Conservation (phyloP, 176 grass and related monocot species). For the Cenchrus americanus region DNA sequence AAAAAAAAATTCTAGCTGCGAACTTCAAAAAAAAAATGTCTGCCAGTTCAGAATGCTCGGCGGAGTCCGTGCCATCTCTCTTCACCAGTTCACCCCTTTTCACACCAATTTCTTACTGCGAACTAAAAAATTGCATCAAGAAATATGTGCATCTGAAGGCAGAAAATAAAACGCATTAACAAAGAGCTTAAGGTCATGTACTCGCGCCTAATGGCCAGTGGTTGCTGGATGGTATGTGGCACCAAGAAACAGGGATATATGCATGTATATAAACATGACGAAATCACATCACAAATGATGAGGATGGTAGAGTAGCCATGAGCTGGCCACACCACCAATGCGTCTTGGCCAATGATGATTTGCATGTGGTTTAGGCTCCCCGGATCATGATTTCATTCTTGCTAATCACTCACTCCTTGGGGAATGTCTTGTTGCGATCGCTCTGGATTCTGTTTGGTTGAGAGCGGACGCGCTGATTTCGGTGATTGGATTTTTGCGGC, state of each 20-base stretch:
- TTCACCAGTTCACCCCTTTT: neutral
- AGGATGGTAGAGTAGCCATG: neutral
- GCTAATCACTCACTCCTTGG: neutral
- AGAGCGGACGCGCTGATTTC: conserved; percentile 2
- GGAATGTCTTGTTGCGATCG: conserved; percentile 4
- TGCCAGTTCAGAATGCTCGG: no score
- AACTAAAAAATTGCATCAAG: neutral
- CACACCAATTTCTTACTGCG: neutral
- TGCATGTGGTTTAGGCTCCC: conserved; percentile 28
- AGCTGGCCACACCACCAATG: neutral
- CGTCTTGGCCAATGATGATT: conserved; percentile 15
- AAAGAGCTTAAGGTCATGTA: neutral
- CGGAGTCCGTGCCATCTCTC: no score
- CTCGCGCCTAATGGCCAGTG: neutral
- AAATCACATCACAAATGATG: neutral
- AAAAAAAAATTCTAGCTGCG: no score
- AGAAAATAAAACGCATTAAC: neutral
- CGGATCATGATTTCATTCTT: neutral
- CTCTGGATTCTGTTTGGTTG: conserved; percentile 9
- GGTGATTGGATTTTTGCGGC: neutral
- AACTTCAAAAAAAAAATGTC: no score
- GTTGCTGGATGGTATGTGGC: neutral
- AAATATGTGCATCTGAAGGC: neutral
- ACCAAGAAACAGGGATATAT: neutral
- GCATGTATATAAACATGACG: neutral